Conservation (phyloP, 768 basidiomycete genomes). For the Myochromella boudieri region DNA sequence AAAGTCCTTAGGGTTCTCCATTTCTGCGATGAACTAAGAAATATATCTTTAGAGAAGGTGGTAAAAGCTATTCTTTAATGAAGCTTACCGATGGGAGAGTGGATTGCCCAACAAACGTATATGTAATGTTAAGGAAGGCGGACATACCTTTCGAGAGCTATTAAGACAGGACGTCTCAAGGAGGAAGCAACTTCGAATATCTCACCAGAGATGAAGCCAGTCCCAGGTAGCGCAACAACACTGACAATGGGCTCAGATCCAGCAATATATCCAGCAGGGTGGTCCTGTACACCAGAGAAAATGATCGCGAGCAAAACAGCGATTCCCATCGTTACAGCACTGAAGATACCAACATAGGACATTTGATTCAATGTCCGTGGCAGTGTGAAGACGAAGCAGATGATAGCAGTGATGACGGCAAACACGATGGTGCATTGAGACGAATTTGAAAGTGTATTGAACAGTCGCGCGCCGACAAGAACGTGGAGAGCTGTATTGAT, state of each 20-base stretch:
- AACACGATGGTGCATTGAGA: conserved; percentile 41
- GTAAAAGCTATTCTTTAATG: background rate
- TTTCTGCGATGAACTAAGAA: conserved; percentile 43
- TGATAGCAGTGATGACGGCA: conserved; percentile 29
- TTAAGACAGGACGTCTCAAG: too few relatives aligned
- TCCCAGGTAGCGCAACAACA: conserved; percentile 33
- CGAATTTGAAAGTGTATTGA: conserved; percentile 45
- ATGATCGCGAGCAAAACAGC: conserved; percentile 43
- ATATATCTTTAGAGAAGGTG: background rate
- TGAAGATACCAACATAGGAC: conserved; percentile 38
- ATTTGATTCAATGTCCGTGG: conserved; percentile 46
- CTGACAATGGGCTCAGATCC: conserved; percentile 38
- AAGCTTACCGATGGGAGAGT: conserved; percentile 36
- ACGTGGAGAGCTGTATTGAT: conserved; percentile 36
- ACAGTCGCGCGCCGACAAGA: conserved; percentile 43
- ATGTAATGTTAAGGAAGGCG: conserved; percentile 46
- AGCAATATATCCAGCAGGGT: conserved; percentile 39
- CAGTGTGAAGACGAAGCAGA: conserved; percentile 41
- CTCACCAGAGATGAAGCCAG: conserved; percentile 37
- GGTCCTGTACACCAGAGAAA: conserved; percentile 37
- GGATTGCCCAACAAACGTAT: conserved; percentile 45
- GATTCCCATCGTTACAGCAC: conserved; percentile 45
- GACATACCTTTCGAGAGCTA: conserved; percentile 39
- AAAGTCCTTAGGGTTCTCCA: conserved; percentile 47
- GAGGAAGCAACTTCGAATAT: background rate